A percentile compares a stretch with the other conserved stretches of the same genome.
Conservation (phyloP, 441 rosid species). For the Aleurites moluccanus region DNA sequence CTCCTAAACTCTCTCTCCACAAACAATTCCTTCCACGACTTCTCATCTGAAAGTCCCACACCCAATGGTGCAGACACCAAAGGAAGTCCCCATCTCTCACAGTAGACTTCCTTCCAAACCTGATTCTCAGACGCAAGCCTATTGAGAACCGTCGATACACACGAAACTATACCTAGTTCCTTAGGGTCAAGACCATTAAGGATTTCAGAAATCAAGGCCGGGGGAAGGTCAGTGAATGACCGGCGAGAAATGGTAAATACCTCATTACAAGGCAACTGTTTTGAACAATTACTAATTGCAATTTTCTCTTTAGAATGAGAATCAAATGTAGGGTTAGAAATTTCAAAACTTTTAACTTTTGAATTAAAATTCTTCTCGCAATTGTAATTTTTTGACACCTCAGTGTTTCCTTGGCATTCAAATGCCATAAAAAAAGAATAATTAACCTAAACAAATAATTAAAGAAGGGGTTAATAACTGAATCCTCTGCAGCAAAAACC, state of each 20-base stretch:
- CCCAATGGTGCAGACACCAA: conserved; percentile 25
- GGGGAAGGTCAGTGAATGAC: conserved; percentile 79
- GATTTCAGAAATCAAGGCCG: conserved; percentile 74
- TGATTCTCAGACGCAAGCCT: conserved; percentile 73
- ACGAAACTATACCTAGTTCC: conserved; percentile 81
- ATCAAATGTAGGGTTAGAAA: conserved; percentile 25
- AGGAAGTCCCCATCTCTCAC: conserved; percentile 89
- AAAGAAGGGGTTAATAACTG: background rate
- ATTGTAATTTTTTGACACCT: conserved; percentile 25
- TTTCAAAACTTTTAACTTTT: conserved; percentile 29
- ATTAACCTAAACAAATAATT: conserved; percentile 19
- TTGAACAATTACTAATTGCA: conserved; percentile 29
- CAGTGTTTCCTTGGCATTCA: conserved; percentile 53
- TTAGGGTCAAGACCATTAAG: conserved; percentile 75
- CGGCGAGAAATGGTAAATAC: conserved; percentile 28
- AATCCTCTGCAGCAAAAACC: conserved; percentile 12
- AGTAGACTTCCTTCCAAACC: conserved; percentile 85
- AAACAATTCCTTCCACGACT: conserved; percentile 82
- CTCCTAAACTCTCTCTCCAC: conserved; percentile 90
- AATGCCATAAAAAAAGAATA: conserved; percentile 58
- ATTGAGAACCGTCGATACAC: conserved; percentile 66
- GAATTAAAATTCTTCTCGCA: conserved; percentile 27
- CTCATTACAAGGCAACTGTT: conserved; percentile 42
- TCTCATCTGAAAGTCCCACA: conserved; percentile 45
- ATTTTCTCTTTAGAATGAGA: conserved; percentile 37